Percentiles rank a stretch among this genome's conserved stretches.
phyloP scores from a whole-genome alignment of 2,329 filamentous ascomycete genomes.

The Zalaria sp. region DNA sequence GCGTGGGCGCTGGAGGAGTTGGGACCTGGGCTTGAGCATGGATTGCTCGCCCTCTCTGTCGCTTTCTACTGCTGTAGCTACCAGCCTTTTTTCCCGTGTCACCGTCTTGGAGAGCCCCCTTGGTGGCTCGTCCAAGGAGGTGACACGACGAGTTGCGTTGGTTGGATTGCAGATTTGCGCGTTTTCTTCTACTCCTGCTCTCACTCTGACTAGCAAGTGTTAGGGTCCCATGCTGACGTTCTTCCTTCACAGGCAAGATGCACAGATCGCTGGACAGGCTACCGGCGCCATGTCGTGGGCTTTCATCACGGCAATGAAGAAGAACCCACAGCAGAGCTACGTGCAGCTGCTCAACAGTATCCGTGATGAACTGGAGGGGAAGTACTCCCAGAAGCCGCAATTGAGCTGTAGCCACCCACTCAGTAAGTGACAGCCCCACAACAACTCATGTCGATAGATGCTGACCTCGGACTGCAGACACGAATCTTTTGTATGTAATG shows the following conservation, averaged over 20 bases:
- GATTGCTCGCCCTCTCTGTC: too few relatives aligned
- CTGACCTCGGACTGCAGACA: slow-evolving; percentile 16
- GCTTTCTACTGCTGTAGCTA: too few relatives aligned
- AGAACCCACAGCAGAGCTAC: slow-evolving; percentile 92
- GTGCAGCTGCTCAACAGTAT: slow-evolving; percentile 92
- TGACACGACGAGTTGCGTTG: slow-evolving; percentile 18
- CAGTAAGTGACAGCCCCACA: slow-evolving; percentile 57
- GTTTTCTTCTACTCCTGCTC: not conserved
- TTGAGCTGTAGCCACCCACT: slow-evolving; percentile 91
- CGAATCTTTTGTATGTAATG: slow-evolving; percentile 31
- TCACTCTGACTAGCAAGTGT: slow-evolving; percentile 3
- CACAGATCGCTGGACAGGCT: slow-evolving; percentile 72
- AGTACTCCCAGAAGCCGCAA: slow-evolving; percentile 92
- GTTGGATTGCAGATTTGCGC: not conserved
- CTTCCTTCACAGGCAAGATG: slow-evolving; percentile 55
- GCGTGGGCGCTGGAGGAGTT: not conserved
- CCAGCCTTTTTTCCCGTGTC: slow-evolving; percentile 8
- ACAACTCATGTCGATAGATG: too few relatives aligned
- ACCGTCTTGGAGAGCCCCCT: slow-evolving; percentile 11
- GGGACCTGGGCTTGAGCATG: too few relatives aligned
- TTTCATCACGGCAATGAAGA: slow-evolving; percentile 80
- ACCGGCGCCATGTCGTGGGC: slow-evolving; percentile 98
- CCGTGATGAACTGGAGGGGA: slow-evolving; percentile 70
- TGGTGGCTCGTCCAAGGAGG: slow-evolving; percentile 11
- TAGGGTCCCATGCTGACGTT: not conserved